Percentiles rank a stretch among this genome's conserved stretches.
These are phyloP conservation scores for Kregervanrija pseudodelftensis DNA, from an alignment of 805 yeast species.

Conservation along the genomic window DNA sequence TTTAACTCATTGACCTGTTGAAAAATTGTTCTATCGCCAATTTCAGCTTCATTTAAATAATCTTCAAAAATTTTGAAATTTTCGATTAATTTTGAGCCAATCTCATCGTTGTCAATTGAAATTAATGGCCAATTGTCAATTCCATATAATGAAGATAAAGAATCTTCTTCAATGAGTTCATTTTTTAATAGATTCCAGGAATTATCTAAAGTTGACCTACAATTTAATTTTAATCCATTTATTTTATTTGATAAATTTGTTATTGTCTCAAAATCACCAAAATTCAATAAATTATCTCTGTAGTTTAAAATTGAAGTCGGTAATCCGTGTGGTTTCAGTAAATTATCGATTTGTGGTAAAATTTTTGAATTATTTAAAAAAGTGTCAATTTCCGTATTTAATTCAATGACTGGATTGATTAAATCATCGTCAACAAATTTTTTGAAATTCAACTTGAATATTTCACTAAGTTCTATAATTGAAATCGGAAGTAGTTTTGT, in stretches of 20 bases:
- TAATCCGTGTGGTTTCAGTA: conserved; percentile 48
- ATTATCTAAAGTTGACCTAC: conserved; percentile 36
- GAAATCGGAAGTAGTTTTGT: conserved; percentile 58
- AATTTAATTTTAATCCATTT: conserved; percentile 32
- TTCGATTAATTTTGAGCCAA: conserved; percentile 24
- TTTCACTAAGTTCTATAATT: conserved; percentile 58
- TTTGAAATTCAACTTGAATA: conserved; percentile 43
- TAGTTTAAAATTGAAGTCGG: conserved; percentile 54
- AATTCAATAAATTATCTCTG: conserved; percentile 42
- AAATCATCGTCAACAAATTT: conserved; percentile 9
- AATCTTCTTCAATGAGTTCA: conserved; percentile 51
- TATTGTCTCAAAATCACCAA: conserved; percentile 45
- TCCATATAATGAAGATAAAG: conserved; percentile 46
- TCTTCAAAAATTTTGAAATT: conserved; percentile 38
- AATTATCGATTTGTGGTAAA: conserved; percentile 56
- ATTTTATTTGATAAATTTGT: conserved; percentile 39
- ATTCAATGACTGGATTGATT: conserved; percentile 37
- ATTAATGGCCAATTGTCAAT: conserved; percentile 46
- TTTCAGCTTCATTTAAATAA: conserved; percentile 49
- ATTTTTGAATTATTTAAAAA: conserved; percentile 43
- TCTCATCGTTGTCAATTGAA: conserved; percentile 38
- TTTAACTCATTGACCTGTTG: conserved; percentile 42
- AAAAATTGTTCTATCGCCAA: conserved; percentile 52
- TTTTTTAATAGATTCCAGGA: conserved; percentile 38
- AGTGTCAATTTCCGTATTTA: conserved; percentile 37